Base-by-base conservation (phyloP, 1,139 yeast genomes). In the Suhomyces atakaporum region DNA sequence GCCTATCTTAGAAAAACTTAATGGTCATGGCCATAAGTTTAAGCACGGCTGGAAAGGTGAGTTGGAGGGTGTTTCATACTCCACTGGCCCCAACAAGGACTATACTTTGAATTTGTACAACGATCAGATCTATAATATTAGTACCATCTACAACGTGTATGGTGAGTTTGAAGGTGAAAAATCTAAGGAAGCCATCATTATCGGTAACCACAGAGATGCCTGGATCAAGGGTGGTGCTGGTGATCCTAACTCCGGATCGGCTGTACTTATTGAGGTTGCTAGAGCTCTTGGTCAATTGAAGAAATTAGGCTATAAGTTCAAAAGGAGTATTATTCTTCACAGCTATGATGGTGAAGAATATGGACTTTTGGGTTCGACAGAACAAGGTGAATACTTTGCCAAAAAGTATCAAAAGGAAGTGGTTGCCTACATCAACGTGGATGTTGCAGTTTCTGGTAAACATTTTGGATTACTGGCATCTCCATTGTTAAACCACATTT, bases 201-300 rank as follows among this genome's bases (percentile, higher is more conserved):
- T 71, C 46, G 77, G 77, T 22, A 71, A 71, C 53, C 77, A 71
- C 49, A 57, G 75, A 40, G 77, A 71, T 47, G 75, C 76, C 3
- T 71, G 77, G 77, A 80, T 84, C 42, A 69, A 68, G 44, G 76
- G 76, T 25, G 76, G 76, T 18, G 77, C 76, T 1, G 73, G 74
- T 8, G 77, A 71, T 44, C 76, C 77, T 8, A 68, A 69, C 43
- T 65, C 73, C 12, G 77, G 76, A 1, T 63, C 71, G 21, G 69
- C 76, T 3, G 61, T 59, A 3, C 54, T 71, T 33, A 47, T 71
- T 27, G 77, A 71, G 47, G 54, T 71, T 28, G 75, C 75, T 7
- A 58, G 77, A 42, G 76, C 71, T 3, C 60, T 71, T 30, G 73
- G 72, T n/a, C 61, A 56, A 35, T 70, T 89, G 43, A 56, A 66